phyloP scores from a whole-genome alignment of 1,284 basidiomycete genomes.

The Vanrija sp. region DNA sequence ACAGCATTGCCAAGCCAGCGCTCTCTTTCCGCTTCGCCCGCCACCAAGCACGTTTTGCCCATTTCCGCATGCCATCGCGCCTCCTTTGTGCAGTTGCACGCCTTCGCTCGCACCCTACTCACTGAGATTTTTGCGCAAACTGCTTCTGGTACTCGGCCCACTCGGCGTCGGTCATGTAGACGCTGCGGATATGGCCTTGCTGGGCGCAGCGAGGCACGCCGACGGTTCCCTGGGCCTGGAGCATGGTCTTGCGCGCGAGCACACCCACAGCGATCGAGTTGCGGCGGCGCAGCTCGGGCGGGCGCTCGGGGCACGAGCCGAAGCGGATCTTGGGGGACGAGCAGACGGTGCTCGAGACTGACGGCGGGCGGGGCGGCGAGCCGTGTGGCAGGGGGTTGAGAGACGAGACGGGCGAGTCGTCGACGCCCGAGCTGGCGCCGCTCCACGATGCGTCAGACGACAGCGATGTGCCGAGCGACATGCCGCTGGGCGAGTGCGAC shows the following conservation, averaged over 20 bases:
- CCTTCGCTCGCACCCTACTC: slow-evolving; percentile 12
- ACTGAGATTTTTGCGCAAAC: slow-evolving; percentile 28
- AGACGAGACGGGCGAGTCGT: too few species aligned
- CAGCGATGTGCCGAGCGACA: too few species aligned
- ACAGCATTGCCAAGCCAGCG: too few species aligned
- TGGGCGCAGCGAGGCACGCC: neutral
- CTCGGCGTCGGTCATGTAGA: slow-evolving; percentile 45
- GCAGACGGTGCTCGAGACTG: neutral
- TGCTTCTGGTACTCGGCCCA: slow-evolving; percentile 44
- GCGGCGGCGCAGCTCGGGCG: slow-evolving; percentile 40
- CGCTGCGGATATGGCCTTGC: slow-evolving; percentile 11
- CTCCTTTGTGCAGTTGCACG: too few species aligned
- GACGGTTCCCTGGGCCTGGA: slow-evolving; percentile 30
- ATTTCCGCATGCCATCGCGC: too few species aligned
- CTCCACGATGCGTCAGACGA: too few species aligned
- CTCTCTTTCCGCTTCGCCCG: neutral
- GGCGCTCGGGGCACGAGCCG: slow-evolving; percentile 19
- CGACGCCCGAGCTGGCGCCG: too few species aligned
- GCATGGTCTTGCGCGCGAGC: slow-evolving; percentile 37
- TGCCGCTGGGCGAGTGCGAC: too few species aligned
- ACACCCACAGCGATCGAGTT: slow-evolving; percentile 46
- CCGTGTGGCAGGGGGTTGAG: neutral
- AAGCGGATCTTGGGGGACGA: slow-evolving; percentile 16
- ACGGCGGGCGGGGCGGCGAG: slow-evolving; percentile 2
- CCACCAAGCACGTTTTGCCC: too few species aligned